phyloP scores from a whole-genome alignment of 2,329 filamentous ascomycete species.

The Cercospora sp. region DNA sequence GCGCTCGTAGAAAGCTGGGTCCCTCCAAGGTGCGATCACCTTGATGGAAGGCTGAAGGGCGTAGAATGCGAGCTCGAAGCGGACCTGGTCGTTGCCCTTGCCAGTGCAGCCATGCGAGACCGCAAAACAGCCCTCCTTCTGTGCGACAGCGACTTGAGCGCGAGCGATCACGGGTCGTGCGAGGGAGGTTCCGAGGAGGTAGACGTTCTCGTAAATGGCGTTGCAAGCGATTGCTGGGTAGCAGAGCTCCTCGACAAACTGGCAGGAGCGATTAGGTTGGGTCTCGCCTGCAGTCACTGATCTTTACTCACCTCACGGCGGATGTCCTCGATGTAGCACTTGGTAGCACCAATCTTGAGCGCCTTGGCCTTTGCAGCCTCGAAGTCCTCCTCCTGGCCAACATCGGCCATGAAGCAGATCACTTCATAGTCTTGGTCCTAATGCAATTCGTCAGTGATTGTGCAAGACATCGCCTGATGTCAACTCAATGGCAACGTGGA shows the following conservation, averaged over 20 bases:
- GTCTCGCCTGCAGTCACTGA: background rate
- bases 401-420: slow-evolving; percentile 68
- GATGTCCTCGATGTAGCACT: slow-evolving; percentile 64
- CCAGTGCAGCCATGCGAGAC: slow-evolving; percentile 58
- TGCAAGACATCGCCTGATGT: background rate
- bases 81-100: slow-evolving; percentile 67
- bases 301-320: slow-evolving; percentile 46
- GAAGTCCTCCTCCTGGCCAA: slow-evolving; percentile 66
- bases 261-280: background rate
- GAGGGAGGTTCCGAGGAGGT: slow-evolving; percentile 58
- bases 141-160: slow-evolving; percentile 63
- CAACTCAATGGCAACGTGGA: slow-evolving; percentile 32
- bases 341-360: slow-evolving; percentile 65
- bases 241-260: slow-evolving; percentile 76
- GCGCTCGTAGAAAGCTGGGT: slow-evolving; percentile 67
- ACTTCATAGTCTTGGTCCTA: slow-evolving; percentile 60
- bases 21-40: slow-evolving; percentile 73
- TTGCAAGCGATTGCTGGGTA: slow-evolving; percentile 76
- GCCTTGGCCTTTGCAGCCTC: slow-evolving; percentile 72
- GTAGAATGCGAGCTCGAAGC: slow-evolving; percentile 65
- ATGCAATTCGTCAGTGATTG: background rate
- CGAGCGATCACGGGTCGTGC: slow-evolving; percentile 71
- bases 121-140: slow-evolving; percentile 59
- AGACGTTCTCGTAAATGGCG: slow-evolving; percentile 60
- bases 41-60: slow-evolving; percentile 65